Conservation (phyloP, 441 rosid species). For the Euphorbia schlechtendalii region DNA sequence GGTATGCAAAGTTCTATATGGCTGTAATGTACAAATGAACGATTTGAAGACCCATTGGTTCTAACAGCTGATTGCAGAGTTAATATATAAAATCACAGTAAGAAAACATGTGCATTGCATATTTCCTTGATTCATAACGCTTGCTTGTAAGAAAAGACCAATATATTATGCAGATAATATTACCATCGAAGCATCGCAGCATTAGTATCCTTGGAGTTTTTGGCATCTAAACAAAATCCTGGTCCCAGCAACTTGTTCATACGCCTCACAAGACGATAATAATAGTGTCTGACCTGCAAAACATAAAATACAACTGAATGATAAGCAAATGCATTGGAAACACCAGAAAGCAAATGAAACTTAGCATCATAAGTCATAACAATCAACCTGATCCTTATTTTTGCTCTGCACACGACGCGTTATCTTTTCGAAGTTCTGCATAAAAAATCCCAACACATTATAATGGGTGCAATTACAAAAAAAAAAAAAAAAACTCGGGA, state of each 20-base stretch:
- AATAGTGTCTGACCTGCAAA: slow-evolving; percentile 95
- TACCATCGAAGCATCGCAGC: slow-evolving; percentile 99
- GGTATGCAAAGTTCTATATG: not conserved
- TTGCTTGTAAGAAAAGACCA: not conserved
- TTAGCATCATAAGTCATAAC: slow-evolving; percentile 17
- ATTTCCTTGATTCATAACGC: too few relatives aligned
- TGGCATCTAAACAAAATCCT: slow-evolving; percentile 84
- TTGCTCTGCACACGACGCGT: slow-evolving; percentile 92
- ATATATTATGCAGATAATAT: slow-evolving; percentile 5
- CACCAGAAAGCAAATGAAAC: slow-evolving; percentile 11
- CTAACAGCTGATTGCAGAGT: too few relatives aligned
- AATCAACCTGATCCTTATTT: slow-evolving; percentile 93
- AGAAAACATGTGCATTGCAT: too few relatives aligned
- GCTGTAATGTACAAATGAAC: too few relatives aligned
- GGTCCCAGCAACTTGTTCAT: slow-evolving; percentile 98
- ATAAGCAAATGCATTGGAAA: slow-evolving; percentile 18
- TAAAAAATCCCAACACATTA: slow-evolving; percentile 13
- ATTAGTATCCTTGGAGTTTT: slow-evolving; percentile 94
- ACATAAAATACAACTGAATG: slow-evolving; percentile 13
- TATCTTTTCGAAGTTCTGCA: slow-evolving; percentile 97
- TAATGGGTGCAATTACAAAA: slow-evolving; percentile 6
- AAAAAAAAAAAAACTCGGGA: slow-evolving; percentile 2
- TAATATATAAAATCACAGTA: too few relatives aligned
- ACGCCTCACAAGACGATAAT: slow-evolving; percentile 91
- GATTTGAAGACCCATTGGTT: too few relatives aligned